Evolutionary conservation across 2,329 filamentous ascomycete genomes (phyloP).

Genomic region (Claviceps citrina): DNA sequence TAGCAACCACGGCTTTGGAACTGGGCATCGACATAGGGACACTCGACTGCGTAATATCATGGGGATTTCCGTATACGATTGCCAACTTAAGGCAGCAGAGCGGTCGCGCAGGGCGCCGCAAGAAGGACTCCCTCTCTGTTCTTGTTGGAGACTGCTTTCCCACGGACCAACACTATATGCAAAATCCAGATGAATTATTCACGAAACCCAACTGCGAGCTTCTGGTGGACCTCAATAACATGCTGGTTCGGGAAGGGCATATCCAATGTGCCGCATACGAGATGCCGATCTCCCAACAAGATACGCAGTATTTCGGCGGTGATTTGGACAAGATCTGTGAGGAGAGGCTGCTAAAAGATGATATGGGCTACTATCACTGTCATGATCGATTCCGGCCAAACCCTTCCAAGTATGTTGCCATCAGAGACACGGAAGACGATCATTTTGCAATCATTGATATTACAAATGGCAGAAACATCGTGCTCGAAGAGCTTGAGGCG

Average conservation of each 20-base stretch:
- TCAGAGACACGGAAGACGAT: slow-evolving; percentile 76
- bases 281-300: slow-evolving; percentile 75
- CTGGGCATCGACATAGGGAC: slow-evolving; percentile 90
- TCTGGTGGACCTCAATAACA: slow-evolving; percentile 81
- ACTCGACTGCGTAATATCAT: slow-evolving; percentile 81
- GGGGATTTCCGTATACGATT: slow-evolving; percentile 91
- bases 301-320: slow-evolving; percentile 63
- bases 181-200: slow-evolving; percentile 85
- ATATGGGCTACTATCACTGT: slow-evolving; percentile 75
- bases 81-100: slow-evolving; percentile 90
- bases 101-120: slow-evolving; percentile 77
- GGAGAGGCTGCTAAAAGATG: slow-evolving; percentile 59
- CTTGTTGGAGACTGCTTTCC: slow-evolving; percentile 80
- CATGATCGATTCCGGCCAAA: slow-evolving; percentile 75
- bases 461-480: slow-evolving; percentile 64
- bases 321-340: slow-evolving; percentile 55
- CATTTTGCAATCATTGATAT: slow-evolving; percentile 89
- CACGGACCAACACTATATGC: slow-evolving; percentile 93
- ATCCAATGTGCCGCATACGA: slow-evolving; percentile 91
- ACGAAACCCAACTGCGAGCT: slow-evolving; percentile 79
- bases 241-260: slow-evolving; percentile 83
- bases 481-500: slow-evolving; percentile 91
- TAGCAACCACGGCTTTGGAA: slow-evolving; percentile 86
- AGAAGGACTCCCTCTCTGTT: slow-evolving; percentile 84
- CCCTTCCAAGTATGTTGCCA: slow-evolving; percentile 69